Conservation (phyloP, 768 basidiomycete genomes). For the Boletus rufocinnamomeus region DNA sequence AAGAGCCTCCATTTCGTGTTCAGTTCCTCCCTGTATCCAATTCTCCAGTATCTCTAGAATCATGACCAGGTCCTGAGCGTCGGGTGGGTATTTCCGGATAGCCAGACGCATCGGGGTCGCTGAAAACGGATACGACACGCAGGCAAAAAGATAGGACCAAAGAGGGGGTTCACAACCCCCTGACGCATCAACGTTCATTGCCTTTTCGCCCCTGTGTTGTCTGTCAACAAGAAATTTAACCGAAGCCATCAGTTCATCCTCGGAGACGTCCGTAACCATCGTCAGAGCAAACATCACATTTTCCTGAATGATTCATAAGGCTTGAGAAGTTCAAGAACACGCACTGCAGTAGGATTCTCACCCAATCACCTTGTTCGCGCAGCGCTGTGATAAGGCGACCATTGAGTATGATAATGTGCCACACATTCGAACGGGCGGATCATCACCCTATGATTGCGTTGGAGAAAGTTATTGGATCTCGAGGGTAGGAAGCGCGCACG, state of each 20-base stretch:
- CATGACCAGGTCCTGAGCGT: slow-evolving; percentile 40
- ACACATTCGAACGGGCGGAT: slow-evolving; percentile 42
- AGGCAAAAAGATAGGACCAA: slow-evolving; percentile 39
- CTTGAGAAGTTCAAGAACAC: too few species aligned
- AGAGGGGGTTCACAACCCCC: slow-evolving; percentile 36
- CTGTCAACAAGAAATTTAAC: too few species aligned
- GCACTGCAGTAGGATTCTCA: too few species aligned
- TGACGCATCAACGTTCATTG: too few species aligned
- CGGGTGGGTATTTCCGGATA: slow-evolving; percentile 42
- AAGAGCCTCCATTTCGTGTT: slow-evolving; percentile 22
- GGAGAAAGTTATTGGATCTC: slow-evolving; percentile 6
- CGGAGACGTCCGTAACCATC: too few species aligned
- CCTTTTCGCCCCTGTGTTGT: too few species aligned
- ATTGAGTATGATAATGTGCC: too few species aligned
- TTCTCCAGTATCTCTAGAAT: slow-evolving; percentile 41
- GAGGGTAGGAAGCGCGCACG: slow-evolving; percentile 39
- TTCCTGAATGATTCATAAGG: too few species aligned
- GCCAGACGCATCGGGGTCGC: slow-evolving; percentile 43
- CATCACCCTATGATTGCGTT: slow-evolving; percentile 42
- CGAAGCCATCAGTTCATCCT: too few species aligned
- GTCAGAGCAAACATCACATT: too few species aligned
- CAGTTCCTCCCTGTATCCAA: slow-evolving; percentile 42
- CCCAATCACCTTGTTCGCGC: too few species aligned
- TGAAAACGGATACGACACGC: slow-evolving; percentile 45
- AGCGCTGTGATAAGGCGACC: too few species aligned